These are phyloP conservation scores for Rhodotorula mucilaginosa DNA, from an alignment of 1,284 basidiomycete genomes.

Conservation along the genomic window DNA sequence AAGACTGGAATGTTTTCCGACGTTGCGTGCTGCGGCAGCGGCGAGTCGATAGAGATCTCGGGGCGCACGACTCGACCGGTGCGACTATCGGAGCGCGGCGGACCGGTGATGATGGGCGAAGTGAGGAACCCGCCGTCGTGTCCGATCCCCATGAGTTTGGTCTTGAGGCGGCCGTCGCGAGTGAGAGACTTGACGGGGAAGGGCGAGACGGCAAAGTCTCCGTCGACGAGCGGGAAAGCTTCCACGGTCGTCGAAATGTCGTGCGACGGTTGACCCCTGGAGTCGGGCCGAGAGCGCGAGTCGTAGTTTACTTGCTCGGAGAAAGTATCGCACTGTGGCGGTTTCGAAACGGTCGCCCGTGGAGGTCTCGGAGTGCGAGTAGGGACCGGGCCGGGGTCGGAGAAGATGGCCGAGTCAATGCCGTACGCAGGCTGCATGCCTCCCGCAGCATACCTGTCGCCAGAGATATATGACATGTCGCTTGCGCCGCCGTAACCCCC, in stretches of 20 bases:
- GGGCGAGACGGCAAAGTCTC: constrained; percentile 18
- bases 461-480: not conserved
- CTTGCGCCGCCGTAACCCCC: constrained; percentile 15
- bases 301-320: constrained; percentile 13
- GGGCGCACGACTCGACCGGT: constrained; percentile 10
- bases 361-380: constrained; percentile 15
- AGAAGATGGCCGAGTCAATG: constrained; percentile 26
- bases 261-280: not conserved
- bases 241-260: constrained; percentile 2
- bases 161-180: constrained; percentile 39
- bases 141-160: constrained; percentile 40
- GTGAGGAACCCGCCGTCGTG: constrained; percentile 41
- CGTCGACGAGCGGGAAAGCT: constrained; percentile 22
- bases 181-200: constrained; percentile 14
- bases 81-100: constrained; percentile 24
- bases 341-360: constrained; percentile 3
- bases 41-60: constrained; percentile 33
- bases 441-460: constrained; percentile 1
- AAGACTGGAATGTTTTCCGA: not conserved
- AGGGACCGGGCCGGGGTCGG: constrained; percentile 19
- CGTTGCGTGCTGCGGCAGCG: constrained; percentile 5
- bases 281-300: constrained; percentile 12
- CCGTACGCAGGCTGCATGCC: constrained; percentile 8
- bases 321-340: not conserved
- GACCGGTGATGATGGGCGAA: constrained; percentile 37